phyloP scores from a whole-genome alignment of 495 filamentous ascomycete genomes.

The Penicillium verhagenii region DNA sequence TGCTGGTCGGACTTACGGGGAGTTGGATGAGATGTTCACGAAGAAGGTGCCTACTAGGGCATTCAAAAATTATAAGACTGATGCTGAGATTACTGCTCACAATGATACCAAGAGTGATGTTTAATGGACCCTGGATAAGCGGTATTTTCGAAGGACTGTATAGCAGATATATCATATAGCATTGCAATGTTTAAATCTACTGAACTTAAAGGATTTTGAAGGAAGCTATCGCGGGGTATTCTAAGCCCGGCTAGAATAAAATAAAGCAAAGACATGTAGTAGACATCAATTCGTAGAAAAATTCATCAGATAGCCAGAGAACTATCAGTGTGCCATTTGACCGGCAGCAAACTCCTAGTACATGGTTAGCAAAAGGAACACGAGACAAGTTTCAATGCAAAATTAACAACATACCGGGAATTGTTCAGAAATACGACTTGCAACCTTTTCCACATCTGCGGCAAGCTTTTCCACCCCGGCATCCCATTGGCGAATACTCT shows the following conservation, averaged over 20 bases:
- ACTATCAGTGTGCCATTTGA: constrained; percentile 29
- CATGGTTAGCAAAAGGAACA: constrained; percentile 15
- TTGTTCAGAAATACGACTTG: constrained; percentile 44
- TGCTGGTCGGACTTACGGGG: constrained; percentile 12
- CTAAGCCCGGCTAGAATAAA: not conserved
- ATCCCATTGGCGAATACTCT: constrained; percentile 82
- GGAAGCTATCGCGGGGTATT: not conserved
- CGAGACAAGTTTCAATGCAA: not conserved
- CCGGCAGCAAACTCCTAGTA: constrained; percentile 30
- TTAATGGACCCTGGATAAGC: not conserved
- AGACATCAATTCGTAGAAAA: constrained; percentile 18
- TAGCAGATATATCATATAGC: too few species aligned
- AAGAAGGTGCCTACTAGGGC: constrained; percentile 16
- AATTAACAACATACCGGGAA: constrained; percentile 36
- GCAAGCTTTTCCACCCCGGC: constrained; percentile 78
- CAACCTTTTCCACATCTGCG: constrained; percentile 85
- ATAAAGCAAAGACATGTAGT: not conserved
- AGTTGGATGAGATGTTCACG: constrained; percentile 21
- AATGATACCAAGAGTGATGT: not conserved
- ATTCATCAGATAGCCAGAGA: constrained; percentile 9
- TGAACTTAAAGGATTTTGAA: too few species aligned
- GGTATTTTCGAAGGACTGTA: too few species aligned
- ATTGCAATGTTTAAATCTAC: too few species aligned
- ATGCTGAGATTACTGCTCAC: constrained; percentile 12
- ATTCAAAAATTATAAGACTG: constrained; percentile 15